Percentiles rank a stretch among this genome's conserved stretches.
Conservation (phyloP, 805 yeast genomes). For the Scheffersomyces lignosus region DNA sequence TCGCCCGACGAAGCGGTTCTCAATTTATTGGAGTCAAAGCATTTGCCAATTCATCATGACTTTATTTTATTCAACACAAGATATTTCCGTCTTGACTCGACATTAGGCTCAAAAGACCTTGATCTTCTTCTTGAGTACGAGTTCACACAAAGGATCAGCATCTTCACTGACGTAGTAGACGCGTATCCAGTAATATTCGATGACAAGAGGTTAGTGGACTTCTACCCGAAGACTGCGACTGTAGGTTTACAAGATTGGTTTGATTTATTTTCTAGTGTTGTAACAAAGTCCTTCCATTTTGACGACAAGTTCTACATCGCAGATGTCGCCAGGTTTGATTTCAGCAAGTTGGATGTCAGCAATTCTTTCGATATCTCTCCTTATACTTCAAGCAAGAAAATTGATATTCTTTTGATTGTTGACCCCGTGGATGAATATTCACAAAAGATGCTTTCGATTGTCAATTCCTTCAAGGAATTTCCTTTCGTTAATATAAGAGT, state of each 20-base stretch:
- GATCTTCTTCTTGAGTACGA: conserved; percentile 48
- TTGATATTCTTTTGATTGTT: conserved; percentile 60
- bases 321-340: conserved; percentile 48
- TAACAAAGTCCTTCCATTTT: conserved; percentile 45
- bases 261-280: conserved; percentile 44
- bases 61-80: conserved; percentile 59
- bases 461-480: conserved; percentile 38
- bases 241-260: conserved; percentile 37
- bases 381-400: conserved; percentile 21
- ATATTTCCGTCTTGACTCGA: conserved; percentile 33
- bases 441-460: conserved; percentile 58
- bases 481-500: conserved; percentile 55
- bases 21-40: conserved; percentile 26
- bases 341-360: conserved; percentile 30
- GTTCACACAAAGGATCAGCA: conserved; percentile 40
- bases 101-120: conserved; percentile 27
- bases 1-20: conserved; percentile 6
- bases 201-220: conserved; percentile 16
- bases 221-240: conserved; percentile 5
- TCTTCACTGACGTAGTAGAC: conserved; percentile 26
- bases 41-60: conserved; percentile 32
- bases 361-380: conserved; percentile 27
- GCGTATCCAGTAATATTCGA: conserved; percentile 27
- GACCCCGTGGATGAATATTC: conserved; percentile 75
- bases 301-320: conserved; percentile 42